Base-by-base conservation (phyloP, 2,329 filamentous ascomycete genomes). In the Penicillium sp. region DNA sequence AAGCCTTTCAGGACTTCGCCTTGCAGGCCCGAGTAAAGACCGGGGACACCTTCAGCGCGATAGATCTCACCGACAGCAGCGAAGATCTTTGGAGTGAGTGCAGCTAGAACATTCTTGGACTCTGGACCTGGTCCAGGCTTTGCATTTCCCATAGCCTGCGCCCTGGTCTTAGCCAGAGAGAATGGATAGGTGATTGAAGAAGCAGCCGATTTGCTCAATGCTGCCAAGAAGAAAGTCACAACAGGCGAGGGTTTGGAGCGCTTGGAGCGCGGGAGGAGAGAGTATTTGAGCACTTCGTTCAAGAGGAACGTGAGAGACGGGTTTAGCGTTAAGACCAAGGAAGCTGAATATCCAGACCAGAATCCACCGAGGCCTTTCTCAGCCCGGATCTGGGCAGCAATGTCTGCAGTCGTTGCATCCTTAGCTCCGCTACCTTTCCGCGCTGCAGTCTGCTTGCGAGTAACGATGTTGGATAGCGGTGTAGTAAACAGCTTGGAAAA, bases 291-390 rank as follows among this genome's bases (percentile, higher is more conserved):
- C 6, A 84, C 70, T 57, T 88, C 84, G 61, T 94, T 87, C 24
- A 95, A 73, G 56, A 91, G 83, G 64, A 95, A 90, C 0, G 90
- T 95, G 53, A 95, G 78, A 54, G 85, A 85, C 1, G 90, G 89
- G 60, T 95, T 95, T 23, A 95, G 74, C 0, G 89, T 90, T 41
- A 95, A 71, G 31, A 95, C 76, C 47, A 95, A 67, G 18, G 80
- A 84, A 1, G 89, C 88, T 16, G 86, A 87, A 66, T 95, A 95
- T 0, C 89, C 89, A 0, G 88, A 85, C 90, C 89, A 95, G 59
- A 95, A 85, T 2, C 88, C 89, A 36, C 74, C 63, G 8, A 89
- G 49, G 0, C 89, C 89, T 56, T 85, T 86, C 63, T 91, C 85
- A 1, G 72, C 61, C 32, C 74, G 70, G 49, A 94, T 90, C 34